Conservation (phyloP, 768 basidiomycete genomes). For the Pleurotus salmoneostramineus region DNA sequence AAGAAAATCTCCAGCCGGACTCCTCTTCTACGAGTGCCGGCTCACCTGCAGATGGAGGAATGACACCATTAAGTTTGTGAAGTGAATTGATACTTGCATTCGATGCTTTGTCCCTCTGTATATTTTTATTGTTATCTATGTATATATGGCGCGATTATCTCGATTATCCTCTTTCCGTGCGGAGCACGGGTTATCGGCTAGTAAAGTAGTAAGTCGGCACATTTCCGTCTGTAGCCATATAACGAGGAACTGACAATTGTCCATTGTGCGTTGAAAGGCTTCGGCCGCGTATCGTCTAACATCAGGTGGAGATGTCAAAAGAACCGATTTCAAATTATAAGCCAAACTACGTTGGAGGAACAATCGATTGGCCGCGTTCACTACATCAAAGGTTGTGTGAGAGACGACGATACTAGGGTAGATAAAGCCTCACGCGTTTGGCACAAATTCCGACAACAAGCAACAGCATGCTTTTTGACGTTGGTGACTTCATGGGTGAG, state of each 20-base stretch:
- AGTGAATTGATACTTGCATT: too few relatives aligned
- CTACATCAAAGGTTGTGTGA: background rate
- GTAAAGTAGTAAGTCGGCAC: too few relatives aligned
- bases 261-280: background rate
- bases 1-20: too few relatives aligned
- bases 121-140: too few relatives aligned
- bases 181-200: too few relatives aligned
- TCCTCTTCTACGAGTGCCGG: too few relatives aligned
- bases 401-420: background rate
- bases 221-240: too few relatives aligned
- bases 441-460: slow-evolving; percentile 6
- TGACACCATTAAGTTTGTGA: too few relatives aligned
- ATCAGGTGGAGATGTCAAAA: background rate
- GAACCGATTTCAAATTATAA: background rate
- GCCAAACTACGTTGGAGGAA: slow-evolving; percentile 1
- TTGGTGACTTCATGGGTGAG: background rate
- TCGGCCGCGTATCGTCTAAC: background rate
- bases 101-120: too few relatives aligned
- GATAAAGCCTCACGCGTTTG: background rate
- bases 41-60: too few relatives aligned
- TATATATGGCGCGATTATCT: too few relatives aligned
- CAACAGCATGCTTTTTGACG: background rate
- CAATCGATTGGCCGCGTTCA: background rate
- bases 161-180: too few relatives aligned
- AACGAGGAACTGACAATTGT: background rate